These are phyloP conservation scores for Yarrowia porcina DNA, from an alignment of 805 yeast species.

Conservation along the genomic window DNA sequence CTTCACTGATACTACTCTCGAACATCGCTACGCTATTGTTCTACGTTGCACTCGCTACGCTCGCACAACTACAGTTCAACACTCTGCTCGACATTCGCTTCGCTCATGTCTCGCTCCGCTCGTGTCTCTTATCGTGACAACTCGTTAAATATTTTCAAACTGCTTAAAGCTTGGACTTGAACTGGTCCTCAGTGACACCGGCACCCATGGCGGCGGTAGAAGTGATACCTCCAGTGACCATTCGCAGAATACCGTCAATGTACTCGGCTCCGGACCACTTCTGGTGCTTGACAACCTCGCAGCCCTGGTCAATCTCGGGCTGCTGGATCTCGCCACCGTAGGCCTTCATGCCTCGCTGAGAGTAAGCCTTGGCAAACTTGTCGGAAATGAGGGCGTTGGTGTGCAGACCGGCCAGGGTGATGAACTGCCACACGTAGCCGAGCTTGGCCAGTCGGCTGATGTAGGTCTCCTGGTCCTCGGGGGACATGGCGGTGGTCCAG, in stretches of 20 bases:
- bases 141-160: constrained; percentile 8
- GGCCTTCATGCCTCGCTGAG: constrained; percentile 89
- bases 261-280: constrained; percentile 99
- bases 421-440: constrained; percentile 97
- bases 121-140: not conserved
- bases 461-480: constrained; percentile 84
- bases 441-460: constrained; percentile 79
- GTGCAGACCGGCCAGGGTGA: constrained; percentile 95
- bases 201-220: constrained; percentile 98
- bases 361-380: constrained; percentile 73
- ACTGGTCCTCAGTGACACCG: constrained; percentile 97
- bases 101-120: too few relatives aligned
- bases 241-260: constrained; percentile 82
- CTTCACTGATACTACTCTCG: too few relatives aligned
- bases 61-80: too few relatives aligned
- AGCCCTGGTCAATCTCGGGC: constrained; percentile 81
- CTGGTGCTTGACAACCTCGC: constrained; percentile 96
- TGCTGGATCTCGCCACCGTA: constrained; percentile 86
- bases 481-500: constrained; percentile 93
- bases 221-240: constrained; percentile 90
- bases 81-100: too few relatives aligned
- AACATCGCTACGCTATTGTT: too few relatives aligned
- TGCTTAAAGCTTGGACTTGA: constrained; percentile 45
- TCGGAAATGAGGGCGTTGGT: constrained; percentile 91
- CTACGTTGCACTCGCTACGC: too few relatives aligned